phyloP scores from a whole-genome alignment of 1,284 basidiomycete species.

The Melampsora larici-populina region DNA sequence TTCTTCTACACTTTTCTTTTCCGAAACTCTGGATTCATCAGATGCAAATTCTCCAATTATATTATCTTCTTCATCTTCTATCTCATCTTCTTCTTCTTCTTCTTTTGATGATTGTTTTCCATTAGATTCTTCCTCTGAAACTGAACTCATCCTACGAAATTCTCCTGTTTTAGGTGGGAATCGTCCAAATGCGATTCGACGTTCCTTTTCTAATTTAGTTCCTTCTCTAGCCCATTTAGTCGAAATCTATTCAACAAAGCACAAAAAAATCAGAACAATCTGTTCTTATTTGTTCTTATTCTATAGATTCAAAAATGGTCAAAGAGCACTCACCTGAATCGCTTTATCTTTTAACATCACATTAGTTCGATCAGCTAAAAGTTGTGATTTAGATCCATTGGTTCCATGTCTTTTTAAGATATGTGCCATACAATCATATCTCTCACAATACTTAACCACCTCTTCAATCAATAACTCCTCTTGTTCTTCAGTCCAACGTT shows the following conservation, averaged over 20 bases:
- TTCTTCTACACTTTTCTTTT: background rate
- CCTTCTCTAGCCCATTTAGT: conserved; percentile 26
- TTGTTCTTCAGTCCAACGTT: conserved; percentile 32
- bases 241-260: conserved; percentile 15
- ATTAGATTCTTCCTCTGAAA: background rate
- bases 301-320: too few relatives aligned
- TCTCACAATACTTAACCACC: conserved; percentile 12
- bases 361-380: conserved; percentile 21
- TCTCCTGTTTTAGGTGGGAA: conserved; percentile 20
- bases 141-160: background rate
- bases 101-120: background rate
- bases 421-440: conserved; percentile 21
- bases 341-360: conserved; percentile 42
- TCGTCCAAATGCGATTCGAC: conserved; percentile 3
- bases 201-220: background rate
- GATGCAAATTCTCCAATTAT: background rate
- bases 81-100: background rate
- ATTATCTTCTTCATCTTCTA: background rate
- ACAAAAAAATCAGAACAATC: background rate
- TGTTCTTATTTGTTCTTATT: too few relatives aligned
- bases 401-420: conserved; percentile 36
- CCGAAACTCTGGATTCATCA: background rate
- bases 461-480: conserved; percentile 36
- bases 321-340: conserved; percentile 12
- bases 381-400: background rate